phyloP scores from a whole-genome alignment of 2,329 filamentous ascomycete genomes.

The Zopfia rhizophila region DNA sequence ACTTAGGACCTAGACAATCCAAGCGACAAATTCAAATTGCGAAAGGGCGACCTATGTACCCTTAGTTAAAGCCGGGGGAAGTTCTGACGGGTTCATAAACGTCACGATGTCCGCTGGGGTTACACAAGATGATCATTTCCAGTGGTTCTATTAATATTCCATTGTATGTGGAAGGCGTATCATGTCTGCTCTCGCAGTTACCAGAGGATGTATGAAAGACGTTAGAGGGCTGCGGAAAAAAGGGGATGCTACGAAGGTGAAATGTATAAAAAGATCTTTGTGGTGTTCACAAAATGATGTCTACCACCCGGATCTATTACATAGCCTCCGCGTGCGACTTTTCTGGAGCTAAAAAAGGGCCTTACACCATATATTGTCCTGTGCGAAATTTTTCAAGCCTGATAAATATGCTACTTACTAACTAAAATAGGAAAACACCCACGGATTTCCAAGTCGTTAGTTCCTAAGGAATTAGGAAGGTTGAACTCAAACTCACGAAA shows the following conservation, averaged over 20 bases:
- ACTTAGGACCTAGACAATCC: slow-evolving; percentile 62
- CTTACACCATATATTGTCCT: slow-evolving; percentile 50
- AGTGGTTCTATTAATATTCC: slow-evolving; percentile 26
- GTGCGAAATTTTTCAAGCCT: slow-evolving; percentile 24
- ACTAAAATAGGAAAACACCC: slow-evolving; percentile 47
- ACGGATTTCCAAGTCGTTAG: slow-evolving; percentile 53
- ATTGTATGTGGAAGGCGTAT: slow-evolving; percentile 29
- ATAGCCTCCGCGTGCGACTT: slow-evolving; percentile 31
- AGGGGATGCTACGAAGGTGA: slow-evolving; percentile 19
- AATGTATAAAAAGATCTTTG: slow-evolving; percentile 19
- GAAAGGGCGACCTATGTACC: slow-evolving; percentile 51
- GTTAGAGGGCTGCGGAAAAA: slow-evolving; percentile 26
- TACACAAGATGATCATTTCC: slow-evolving; percentile 53
- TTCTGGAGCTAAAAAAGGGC: slow-evolving; percentile 43
- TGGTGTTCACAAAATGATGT: slow-evolving; percentile 23
- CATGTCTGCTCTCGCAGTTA: slow-evolving; percentile 26
- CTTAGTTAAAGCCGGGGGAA: slow-evolving; percentile 66
- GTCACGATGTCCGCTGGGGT: slow-evolving; percentile 21
- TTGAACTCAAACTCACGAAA: slow-evolving; percentile 44
- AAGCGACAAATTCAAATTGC: slow-evolving; percentile 53
- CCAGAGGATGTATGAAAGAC: slow-evolving; percentile 32
- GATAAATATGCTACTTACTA: too few relatives aligned
- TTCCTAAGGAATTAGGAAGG: slow-evolving; percentile 51
- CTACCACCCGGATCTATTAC: slow-evolving; percentile 18
- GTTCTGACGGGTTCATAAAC: slow-evolving; percentile 61